These are phyloP conservation scores for Russula brevipes DNA, from an alignment of 768 basidiomycete species.

Conservation along the genomic window DNA sequence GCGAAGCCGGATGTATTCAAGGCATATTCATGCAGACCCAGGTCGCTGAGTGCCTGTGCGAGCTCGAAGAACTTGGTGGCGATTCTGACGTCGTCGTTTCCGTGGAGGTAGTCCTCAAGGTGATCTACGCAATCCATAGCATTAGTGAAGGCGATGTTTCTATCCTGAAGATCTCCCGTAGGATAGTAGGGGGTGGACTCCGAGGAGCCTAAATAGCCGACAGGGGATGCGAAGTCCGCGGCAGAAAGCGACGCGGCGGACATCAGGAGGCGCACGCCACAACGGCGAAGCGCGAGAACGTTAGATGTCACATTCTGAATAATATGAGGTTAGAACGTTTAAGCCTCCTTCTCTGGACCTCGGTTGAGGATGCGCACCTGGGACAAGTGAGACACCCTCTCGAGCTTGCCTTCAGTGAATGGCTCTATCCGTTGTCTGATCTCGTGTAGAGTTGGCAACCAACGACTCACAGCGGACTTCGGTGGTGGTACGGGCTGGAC, in stretches of 20 bases:
- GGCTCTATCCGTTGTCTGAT: slow-evolving; percentile 8
- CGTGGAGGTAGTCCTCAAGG: neutral
- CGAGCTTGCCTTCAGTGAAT: neutral
- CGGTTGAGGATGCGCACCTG: neutral
- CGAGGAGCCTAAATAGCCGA: slow-evolving; percentile 8
- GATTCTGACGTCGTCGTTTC: neutral
- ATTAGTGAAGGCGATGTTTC: neutral
- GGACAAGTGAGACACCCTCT: neutral
- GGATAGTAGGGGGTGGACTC: slow-evolving; percentile 9
- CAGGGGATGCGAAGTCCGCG: slow-evolving; percentile 6
- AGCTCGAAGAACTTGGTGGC: neutral
- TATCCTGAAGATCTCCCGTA: slow-evolving; percentile 10
- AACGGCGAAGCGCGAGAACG: neutral
- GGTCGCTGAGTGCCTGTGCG: slow-evolving; percentile 14
- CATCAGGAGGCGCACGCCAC: slow-evolving; percentile 13
- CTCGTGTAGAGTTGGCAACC: slow-evolving; percentile 2
- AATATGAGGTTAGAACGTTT: too few relatives aligned
- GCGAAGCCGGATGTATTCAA: slow-evolving; percentile 3
- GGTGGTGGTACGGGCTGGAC: neutral
- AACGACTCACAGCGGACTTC: neutral
- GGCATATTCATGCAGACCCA: slow-evolving; percentile 7
- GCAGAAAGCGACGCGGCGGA: slow-evolving; percentile 8
- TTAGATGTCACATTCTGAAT: neutral
- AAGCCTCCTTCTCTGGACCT: neutral
- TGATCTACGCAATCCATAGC: slow-evolving; percentile 15